A percentile compares a stretch with the other conserved stretches of the same genome.
Conservation (phyloP, 116 monocot species). For the Posidonia oceanica region DNA sequence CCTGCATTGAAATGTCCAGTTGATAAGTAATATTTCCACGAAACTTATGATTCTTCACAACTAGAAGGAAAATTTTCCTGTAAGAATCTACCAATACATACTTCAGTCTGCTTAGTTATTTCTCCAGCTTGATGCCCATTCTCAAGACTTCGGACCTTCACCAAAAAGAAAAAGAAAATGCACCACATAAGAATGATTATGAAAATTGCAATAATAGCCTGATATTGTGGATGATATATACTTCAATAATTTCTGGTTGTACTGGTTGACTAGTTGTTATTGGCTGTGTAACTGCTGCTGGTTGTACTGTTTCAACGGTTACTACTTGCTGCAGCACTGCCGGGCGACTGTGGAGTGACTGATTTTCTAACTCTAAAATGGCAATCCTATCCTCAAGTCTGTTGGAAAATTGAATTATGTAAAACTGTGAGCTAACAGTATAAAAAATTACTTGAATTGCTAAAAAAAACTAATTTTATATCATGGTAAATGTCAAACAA, state of each 20-base stretch:
- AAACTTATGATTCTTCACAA: background rate
- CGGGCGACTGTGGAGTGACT: slow-evolving; percentile 44
- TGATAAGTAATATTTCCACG: background rate
- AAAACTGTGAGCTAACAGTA: background rate
- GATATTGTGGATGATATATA: slow-evolving; percentile 4
- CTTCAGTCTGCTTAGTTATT: slow-evolving; percentile 26
- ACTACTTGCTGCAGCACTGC: slow-evolving; percentile 22
- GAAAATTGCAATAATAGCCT: background rate
- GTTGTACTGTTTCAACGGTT: slow-evolving; percentile 11
- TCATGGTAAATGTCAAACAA: background rate
- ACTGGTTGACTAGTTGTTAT: background rate
- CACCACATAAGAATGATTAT: background rate
- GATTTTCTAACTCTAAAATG: slow-evolving; percentile 68
- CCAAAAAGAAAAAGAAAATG: background rate
- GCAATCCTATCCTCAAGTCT: slow-evolving; percentile 62
- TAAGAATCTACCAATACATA: slow-evolving; percentile 7
- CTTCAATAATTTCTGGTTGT: slow-evolving; percentile 27
- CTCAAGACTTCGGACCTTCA: slow-evolving; percentile 32
- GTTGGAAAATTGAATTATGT: background rate
- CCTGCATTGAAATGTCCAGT: slow-evolving; percentile 24
- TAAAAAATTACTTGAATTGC: background rate
- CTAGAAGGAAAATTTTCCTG: background rate
- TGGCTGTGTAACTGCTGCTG: background rate
- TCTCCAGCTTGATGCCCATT: slow-evolving; percentile 42
- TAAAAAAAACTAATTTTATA: background rate